Conservation (phyloP, 352 stramenopile species). For the Globisporangium canariense region DNA sequence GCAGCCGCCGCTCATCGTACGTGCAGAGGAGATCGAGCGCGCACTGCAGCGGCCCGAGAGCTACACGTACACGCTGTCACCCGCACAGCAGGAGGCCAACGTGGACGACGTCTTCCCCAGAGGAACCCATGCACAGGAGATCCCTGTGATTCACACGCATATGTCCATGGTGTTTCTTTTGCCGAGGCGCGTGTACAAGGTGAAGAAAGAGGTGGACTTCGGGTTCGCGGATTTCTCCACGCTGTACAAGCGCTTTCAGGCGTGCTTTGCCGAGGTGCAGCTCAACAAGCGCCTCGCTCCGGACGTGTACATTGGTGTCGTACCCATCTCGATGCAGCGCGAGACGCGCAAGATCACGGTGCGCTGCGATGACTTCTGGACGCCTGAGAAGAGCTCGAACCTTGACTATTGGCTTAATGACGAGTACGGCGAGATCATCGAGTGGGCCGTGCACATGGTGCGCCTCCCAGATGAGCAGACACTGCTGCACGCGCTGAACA, state of each 20-base stretch:
- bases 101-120: constrained; percentile 24
- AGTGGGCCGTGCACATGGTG: constrained; percentile 76
- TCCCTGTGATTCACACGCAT: constrained; percentile 63
- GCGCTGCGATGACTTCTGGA: constrained; percentile 66
- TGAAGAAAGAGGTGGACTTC: constrained; percentile 76
- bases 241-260: constrained; percentile 70
- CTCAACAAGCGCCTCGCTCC: constrained; percentile 69
- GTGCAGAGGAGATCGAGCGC: constrained; percentile 38
- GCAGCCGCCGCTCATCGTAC: constrained; percentile 44
- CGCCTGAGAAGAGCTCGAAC: constrained; percentile 49
- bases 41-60: constrained; percentile 30
- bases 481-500: constrained; percentile 37
- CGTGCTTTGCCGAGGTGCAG: constrained; percentile 65
- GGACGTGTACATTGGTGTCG: constrained; percentile 61
- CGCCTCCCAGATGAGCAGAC: constrained; percentile 56
- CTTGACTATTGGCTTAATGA: constrained; percentile 69
- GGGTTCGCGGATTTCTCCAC: constrained; percentile 73
- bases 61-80: constrained; percentile 25
- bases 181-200: constrained; percentile 59
- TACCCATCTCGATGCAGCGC: constrained; percentile 63
- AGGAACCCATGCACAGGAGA: constrained; percentile 1
- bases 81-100: background rate
- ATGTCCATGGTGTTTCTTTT: constrained; percentile 73
- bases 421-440: constrained; percentile 64
- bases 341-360: constrained; percentile 46